Base-by-base conservation (phyloP, 2,329 filamentous ascomycete species). In the Fusarium graminum region DNA sequence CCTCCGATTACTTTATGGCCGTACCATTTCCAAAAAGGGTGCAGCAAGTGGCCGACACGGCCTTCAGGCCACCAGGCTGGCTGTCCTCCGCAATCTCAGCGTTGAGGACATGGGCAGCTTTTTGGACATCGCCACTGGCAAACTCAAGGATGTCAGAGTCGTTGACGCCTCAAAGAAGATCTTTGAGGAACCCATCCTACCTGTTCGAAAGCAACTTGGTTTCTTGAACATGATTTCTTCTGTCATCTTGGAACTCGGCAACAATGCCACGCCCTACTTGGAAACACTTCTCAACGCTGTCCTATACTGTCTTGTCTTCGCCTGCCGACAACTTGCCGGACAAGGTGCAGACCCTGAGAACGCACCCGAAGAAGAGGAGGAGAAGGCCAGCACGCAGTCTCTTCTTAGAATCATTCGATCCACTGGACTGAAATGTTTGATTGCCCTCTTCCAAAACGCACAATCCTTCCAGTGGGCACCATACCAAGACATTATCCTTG, bases 201-300 rank as follows among this genome's bases (percentile, higher is more conserved):
- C 87, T 16, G 79, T 86, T 12, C 88, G 94, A 72, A 95, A 94
- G 77, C 94, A 97, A 77, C 86, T 95, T 59, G 95, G 96, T 81
- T 88, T 97, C 74, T 81, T 97, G 50, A 97, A 96, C 74, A 95
- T 98, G 92, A 84, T 95, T 47, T 90, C 93, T 60, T 89, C 94
- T 12, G 88, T 98, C 75, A 88, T 98, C 60, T 90, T 91, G 57
- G 93, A 95, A 52, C 85, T 98, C 34, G 93, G 94, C 52, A 88
- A 86, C 7, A 90, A 89, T 52, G 87, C 96, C 52, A 78, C 83
- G 4, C 85, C 88, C 1, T 94, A 92, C 70, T 85, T 90, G 46
- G 81, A 85, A 16, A 85, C 85, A 13, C 83, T 98, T 6, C 82
- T 94, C 63, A 89, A 94, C 70, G 87, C 93, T 1, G 84, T 96